Percentiles rank a stretch among this genome's conserved stretches.
phyloP scores from a whole-genome alignment of 768 basidiomycete genomes.

The Auricularia auricula-judae region DNA sequence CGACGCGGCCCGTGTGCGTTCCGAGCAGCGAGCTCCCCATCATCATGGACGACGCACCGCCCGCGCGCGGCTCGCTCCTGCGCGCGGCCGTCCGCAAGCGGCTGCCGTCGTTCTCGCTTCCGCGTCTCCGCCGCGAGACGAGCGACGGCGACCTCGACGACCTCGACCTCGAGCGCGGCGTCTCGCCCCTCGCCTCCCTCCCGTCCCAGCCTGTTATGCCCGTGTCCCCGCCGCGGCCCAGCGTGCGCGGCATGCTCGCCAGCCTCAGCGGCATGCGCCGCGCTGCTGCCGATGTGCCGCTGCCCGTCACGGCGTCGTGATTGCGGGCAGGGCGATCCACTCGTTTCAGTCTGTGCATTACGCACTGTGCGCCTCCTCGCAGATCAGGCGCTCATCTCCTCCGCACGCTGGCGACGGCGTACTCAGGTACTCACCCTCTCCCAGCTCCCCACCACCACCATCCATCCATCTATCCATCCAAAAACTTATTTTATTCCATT shows the following conservation, averaged over 20 bases:
- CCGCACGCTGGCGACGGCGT: too few relatives aligned
- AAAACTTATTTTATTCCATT: too few relatives aligned
- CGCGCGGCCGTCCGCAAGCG: background rate
- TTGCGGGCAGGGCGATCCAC: too few relatives aligned
- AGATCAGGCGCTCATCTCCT: too few relatives aligned
- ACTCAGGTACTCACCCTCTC: too few relatives aligned
- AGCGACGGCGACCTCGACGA: background rate
- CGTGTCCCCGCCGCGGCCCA: background rate
- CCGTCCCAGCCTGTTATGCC: background rate
- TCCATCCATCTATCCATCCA: too few relatives aligned
- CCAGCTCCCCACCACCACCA: too few relatives aligned
- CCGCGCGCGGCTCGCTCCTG: background rate
- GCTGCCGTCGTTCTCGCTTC: background rate
- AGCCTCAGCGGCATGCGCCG: background rate
- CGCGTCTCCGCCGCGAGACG: background rate
- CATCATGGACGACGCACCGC: background rate
- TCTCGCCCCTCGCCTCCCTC: background rate
- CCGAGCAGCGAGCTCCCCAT: too few relatives aligned
- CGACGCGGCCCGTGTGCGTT: background rate
- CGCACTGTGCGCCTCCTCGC: too few relatives aligned
- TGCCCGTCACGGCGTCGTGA: too few relatives aligned
- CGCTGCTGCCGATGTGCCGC: background rate
- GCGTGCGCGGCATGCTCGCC: background rate
- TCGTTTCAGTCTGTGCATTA: too few relatives aligned
- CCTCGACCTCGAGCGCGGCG: background rate